A percentile compares a stretch with the other conserved stretches of the same genome.
Conservation (phyloP, 164 flowering plant genomes). For the Tinospora cordifolia region DNA sequence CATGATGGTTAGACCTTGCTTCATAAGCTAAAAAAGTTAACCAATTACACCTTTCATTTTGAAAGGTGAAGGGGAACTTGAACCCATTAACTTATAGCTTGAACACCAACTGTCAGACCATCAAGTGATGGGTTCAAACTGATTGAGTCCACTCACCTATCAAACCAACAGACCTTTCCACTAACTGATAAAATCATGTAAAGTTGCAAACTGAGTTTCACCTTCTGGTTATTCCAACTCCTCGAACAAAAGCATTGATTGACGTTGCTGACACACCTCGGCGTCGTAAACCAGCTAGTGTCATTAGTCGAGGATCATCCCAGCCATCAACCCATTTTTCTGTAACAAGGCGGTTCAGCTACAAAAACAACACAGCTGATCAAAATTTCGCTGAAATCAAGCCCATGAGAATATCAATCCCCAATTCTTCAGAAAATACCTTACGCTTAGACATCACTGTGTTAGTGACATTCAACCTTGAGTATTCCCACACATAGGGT, state of each 20-base stretch:
- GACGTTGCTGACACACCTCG: slow-evolving; percentile 83
- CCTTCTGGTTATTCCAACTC: slow-evolving; percentile 98
- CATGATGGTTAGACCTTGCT: too few species aligned
- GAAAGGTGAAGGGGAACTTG: too few species aligned
- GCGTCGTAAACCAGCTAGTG: slow-evolving; percentile 88
- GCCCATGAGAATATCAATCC: neutral
- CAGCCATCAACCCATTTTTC: slow-evolving; percentile 95
- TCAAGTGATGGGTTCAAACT: too few species aligned
- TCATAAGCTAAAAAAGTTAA: too few species aligned
- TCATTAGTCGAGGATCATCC: slow-evolving; percentile 99
- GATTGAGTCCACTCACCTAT: too few species aligned
- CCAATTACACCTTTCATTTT: too few species aligned
- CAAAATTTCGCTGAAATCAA: neutral
- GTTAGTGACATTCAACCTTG: slow-evolving; percentile 80
- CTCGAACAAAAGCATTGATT: slow-evolving; percentile 83
- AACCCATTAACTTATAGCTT: too few species aligned
- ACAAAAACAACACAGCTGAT: slow-evolving; percentile 9
- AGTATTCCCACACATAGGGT: slow-evolving; percentile 97
- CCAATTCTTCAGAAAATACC: slow-evolving; percentile 31
- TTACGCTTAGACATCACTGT: slow-evolving; percentile 98
- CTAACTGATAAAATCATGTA: neutral
- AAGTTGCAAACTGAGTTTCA: slow-evolving; percentile 13
- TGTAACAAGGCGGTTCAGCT: slow-evolving; percentile 83
- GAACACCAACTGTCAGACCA: too few species aligned
- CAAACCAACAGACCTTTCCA: neutral